These are phyloP conservation scores for Chimonanthus praecox DNA, from an alignment of 164 flowering plant species.

Conservation along the genomic window DNA sequence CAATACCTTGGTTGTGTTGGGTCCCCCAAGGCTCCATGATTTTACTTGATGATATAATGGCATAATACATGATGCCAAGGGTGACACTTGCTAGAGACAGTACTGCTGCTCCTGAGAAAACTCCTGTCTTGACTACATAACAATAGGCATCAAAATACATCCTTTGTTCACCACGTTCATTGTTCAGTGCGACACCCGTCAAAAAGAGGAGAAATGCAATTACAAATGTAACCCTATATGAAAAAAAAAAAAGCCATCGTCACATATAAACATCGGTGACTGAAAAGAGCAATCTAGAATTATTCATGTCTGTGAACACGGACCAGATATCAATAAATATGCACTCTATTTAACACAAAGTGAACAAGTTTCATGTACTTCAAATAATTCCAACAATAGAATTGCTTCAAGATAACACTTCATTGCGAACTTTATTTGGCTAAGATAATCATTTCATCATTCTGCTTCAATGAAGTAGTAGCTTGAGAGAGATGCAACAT, in stretches of 20 bases:
- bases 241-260: background rate
- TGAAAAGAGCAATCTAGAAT: too few relatives aligned
- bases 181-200: constrained; percentile 80
- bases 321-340: too few relatives aligned
- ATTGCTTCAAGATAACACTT: too few relatives aligned
- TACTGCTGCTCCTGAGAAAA: constrained; percentile 72
- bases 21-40: constrained; percentile 23
- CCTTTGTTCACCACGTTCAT: constrained; percentile 51
- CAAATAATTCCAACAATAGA: too few relatives aligned
- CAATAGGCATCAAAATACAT: constrained; percentile 55
- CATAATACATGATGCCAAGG: constrained; percentile 63
- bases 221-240: constrained; percentile 74
- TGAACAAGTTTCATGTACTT: too few relatives aligned
- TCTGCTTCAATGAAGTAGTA: too few relatives aligned
- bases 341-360: too few relatives aligned
- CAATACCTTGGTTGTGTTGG: constrained; percentile 36
- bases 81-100: constrained; percentile 54
- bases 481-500: too few relatives aligned
- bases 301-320: too few relatives aligned
- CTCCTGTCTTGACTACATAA: constrained; percentile 85
- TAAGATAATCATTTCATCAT: too few relatives aligned
- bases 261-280: background rate
- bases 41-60: constrained; percentile 37
- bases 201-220: constrained; percentile 73
- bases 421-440: too few relatives aligned